These are phyloP conservation scores for Penicillium sp. DNA, from an alignment of 2,329 filamentous ascomycete species.

Conservation along the genomic window DNA sequence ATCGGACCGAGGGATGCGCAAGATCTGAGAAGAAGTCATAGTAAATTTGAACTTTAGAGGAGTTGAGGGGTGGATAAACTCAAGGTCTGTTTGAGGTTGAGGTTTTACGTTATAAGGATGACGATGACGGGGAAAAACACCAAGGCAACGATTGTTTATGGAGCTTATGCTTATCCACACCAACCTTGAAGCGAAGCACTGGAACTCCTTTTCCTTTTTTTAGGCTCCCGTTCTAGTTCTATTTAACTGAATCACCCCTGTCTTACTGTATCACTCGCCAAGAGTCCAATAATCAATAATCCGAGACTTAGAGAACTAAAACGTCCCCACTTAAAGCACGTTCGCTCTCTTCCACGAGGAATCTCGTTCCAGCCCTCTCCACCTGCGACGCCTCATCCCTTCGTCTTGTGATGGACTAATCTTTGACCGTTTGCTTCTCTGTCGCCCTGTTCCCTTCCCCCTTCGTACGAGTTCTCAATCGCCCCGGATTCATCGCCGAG, in stretches of 20 bases:
- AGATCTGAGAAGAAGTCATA: constrained; percentile 33
- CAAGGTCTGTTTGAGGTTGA: neutral
- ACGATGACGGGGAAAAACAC: neutral
- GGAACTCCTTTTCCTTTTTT: too few relatives aligned
- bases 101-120: neutral
- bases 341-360: constrained; percentile 23
- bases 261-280: neutral
- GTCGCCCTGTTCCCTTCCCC: neutral
- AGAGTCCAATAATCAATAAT: neutral
- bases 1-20: constrained; percentile 49
- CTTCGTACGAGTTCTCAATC: neutral
- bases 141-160: neutral
- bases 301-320: neutral
- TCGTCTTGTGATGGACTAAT: constrained; percentile 1
- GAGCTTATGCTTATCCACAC: too few relatives aligned
- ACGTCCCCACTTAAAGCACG: constrained; percentile 9
- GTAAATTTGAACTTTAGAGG: neutral
- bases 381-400: constrained; percentile 10
- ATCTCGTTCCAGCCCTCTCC: constrained; percentile 23
- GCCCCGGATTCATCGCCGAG: neutral
- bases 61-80: neutral
- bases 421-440: neutral
- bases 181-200: neutral
- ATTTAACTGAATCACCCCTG: neutral
- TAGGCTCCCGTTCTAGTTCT: neutral